These are phyloP conservation scores for Tothia fuscella DNA, from an alignment of 2,329 filamentous ascomycete genomes.

Conservation along the genomic window DNA sequence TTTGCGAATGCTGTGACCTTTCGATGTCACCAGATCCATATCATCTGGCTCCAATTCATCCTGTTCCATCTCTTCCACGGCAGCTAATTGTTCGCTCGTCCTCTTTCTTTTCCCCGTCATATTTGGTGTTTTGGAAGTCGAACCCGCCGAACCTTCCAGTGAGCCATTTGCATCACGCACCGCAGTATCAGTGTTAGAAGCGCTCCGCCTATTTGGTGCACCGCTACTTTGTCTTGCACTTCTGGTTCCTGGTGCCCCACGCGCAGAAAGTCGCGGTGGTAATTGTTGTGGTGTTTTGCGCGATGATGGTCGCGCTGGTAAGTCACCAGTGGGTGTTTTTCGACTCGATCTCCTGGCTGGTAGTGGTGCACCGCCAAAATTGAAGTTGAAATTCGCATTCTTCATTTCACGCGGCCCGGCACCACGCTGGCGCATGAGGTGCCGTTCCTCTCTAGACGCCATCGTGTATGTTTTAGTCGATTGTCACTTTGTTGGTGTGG, in stretches of 20 bases:
- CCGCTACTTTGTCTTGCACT: background rate
- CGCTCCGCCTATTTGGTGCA: no score
- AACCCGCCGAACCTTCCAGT: no score
- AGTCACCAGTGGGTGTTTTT: conserved; percentile 17
- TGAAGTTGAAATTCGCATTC: conserved; percentile 39
- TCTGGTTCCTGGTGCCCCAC: background rate
- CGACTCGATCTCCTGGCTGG: conserved; percentile 17
- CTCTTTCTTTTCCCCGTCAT: conserved; percentile 1
- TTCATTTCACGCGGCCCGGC: conserved; percentile 37
- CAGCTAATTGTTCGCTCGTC: background rate
- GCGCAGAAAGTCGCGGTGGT: conserved; percentile 1
- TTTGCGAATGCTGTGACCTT: background rate
- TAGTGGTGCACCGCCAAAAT: conserved; percentile 24
- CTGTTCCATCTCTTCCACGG: conserved; percentile 1
- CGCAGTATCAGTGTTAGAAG: no score
- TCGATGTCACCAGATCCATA: background rate
- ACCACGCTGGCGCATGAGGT: conserved; percentile 45
- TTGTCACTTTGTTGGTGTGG: no score
- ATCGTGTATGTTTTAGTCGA: no score
- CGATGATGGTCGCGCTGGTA: background rate
- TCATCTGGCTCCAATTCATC: conserved; percentile 5
- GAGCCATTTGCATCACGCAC: no score
- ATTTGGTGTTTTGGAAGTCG: conserved; percentile 3
- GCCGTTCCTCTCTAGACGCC: conserved; percentile 41
- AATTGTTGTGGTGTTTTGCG: conserved; percentile 7